A percentile compares a stretch with the other conserved stretches of the same genome.
phyloP scores from a whole-genome alignment of 1,139 yeast genomes.

The Candida sanyaensis region DNA sequence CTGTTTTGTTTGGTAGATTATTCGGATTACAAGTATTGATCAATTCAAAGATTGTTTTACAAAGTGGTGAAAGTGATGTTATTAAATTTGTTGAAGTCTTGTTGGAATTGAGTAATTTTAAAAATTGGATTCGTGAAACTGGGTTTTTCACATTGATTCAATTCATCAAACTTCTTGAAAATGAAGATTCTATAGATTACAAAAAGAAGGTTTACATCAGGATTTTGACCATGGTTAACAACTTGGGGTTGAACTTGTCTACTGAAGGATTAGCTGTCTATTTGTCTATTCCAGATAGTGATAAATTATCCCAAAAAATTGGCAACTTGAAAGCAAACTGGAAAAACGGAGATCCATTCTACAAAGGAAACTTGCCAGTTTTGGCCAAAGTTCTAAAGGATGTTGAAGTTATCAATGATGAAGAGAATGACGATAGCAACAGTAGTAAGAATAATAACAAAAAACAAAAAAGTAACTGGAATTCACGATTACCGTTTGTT shows the following conservation, averaged over 20 bases:
- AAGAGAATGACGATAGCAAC: conserved; percentile 6
- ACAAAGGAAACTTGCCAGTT: conserved; percentile 61
- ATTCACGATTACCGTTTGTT: conserved; percentile 77
- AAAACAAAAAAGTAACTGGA: conserved; percentile 68
- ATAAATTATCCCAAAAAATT: conserved; percentile 24
- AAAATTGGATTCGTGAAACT: conserved; percentile 88
- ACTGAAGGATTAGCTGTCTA: conserved; percentile 83
- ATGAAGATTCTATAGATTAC: conserved; percentile 8
- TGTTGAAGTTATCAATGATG: conserved; percentile 40
- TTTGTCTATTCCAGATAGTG: conserved; percentile 48
- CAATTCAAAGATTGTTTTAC: conserved; percentile 52
- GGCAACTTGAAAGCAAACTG: conserved; percentile 45
- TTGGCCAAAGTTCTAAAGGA: conserved; percentile 70
- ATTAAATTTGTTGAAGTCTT: conserved; percentile 44
- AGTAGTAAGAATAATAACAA: conserved; percentile 1
- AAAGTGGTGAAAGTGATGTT: conserved; percentile 29
- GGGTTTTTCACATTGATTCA: conserved; percentile 70
- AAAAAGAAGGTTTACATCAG: conserved; percentile 24
- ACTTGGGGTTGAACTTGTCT: conserved; percentile 59
- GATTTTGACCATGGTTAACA: conserved; percentile 47
- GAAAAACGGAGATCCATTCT: conserved; percentile 74
- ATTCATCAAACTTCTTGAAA: conserved; percentile 28
- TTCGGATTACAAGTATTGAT: conserved; percentile 82
- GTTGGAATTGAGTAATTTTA: conserved; percentile 60
- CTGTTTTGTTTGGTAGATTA: conserved; percentile 76